phyloP scores from a whole-genome alignment of 2,329 filamentous ascomycete genomes.

The Arthrobotrys sphaeroides region DNA sequence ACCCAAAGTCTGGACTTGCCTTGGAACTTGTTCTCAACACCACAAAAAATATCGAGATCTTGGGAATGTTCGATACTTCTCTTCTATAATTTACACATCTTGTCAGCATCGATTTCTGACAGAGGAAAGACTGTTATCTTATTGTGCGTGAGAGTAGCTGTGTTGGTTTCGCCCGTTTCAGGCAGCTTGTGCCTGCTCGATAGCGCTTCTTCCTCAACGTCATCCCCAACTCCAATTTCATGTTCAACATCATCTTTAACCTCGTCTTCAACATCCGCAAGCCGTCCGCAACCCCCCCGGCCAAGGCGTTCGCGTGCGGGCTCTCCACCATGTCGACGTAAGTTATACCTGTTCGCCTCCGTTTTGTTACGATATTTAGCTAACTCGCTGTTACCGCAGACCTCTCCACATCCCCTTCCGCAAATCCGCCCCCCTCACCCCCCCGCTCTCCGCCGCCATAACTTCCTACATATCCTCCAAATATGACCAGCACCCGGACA shows the following conservation, averaged over 20 bases:
- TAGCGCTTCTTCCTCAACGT: not conserved
- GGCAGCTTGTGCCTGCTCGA: constrained; percentile 12
- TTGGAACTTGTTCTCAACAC: no score
- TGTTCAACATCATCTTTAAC: not conserved
- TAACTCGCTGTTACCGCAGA: not conserved
- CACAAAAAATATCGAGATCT: no score
- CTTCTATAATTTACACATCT: no score
- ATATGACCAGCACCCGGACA: constrained; percentile 98
- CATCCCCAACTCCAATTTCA: no score
- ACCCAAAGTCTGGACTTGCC: no score
- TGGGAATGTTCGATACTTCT: no score
- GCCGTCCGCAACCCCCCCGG: not conserved
- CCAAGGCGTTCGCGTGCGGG: not conserved
- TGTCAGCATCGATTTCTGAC: no score
- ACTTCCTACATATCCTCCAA: constrained; percentile 96
- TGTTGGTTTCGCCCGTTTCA: constrained; percentile 1
- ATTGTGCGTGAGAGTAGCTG: no score
- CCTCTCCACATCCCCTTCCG: constrained; percentile 83
- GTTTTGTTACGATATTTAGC: no score
- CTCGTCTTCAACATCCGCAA: not conserved
- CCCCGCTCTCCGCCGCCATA: constrained; percentile 76
- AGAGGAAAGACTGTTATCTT: no score
- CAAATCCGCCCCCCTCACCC: constrained; percentile 77
- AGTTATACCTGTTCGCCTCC: not conserved
- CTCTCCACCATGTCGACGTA: constrained; percentile 43